phyloP scores from a whole-genome alignment of 345 rosid genomes.

The rapeseed (Brassica napus) region Da-Ae NC_063452.1:15282501-15283000 shows the following conservation, averaged over 20 bases:
- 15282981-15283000: background rate
- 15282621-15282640: background rate
- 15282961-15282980: background rate
- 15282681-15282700: background rate
- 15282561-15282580: rapidly evolving
- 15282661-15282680: background rate
- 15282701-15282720: rapidly evolving
- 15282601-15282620: constrained; percentile 11
- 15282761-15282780: background rate
- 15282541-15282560: background rate
- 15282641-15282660: background rate
- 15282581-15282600: background rate
- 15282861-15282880: background rate
- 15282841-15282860: constrained; percentile 23
- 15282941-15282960: background rate
- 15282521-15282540: background rate
- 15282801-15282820: background rate
- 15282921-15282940: background rate
- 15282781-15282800: background rate
- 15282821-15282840: constrained; percentile 5
- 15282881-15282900: background rate
- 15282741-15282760: no score
- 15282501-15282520: constrained; percentile 16
- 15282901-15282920: background rate
- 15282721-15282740: background rate